Evolutionary conservation across 345 rosid species (phyloP).

Genomic region (Bruguiera gymnorhiza): DNA sequence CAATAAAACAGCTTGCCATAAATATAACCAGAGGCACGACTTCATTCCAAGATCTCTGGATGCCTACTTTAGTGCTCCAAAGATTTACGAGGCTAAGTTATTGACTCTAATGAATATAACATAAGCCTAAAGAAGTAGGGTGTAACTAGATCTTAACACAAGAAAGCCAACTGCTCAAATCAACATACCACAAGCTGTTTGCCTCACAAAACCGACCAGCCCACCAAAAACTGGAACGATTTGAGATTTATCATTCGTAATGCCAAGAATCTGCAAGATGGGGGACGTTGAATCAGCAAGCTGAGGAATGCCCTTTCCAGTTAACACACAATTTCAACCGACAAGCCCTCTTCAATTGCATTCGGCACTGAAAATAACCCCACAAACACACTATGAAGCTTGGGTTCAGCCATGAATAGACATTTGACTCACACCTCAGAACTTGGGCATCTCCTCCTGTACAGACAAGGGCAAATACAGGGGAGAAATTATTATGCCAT

Average conservation of each 20-base stretch:
- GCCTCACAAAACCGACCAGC: constrained; percentile 17
- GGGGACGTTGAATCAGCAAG: constrained; percentile 20
- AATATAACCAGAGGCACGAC: background rate
- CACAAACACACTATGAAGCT: constrained; percentile 41
- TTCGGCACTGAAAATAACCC: constrained; percentile 28
- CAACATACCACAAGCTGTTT: constrained; percentile 16
- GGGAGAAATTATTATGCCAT: constrained; percentile 69
- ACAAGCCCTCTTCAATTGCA: constrained; percentile 44
- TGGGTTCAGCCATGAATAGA: constrained; percentile 51
- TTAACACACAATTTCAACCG: constrained; percentile 37
- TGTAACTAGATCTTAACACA: background rate
- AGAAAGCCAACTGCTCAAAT: constrained; percentile 9
- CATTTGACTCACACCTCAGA: constrained; percentile 45
- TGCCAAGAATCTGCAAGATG: constrained; percentile 35
- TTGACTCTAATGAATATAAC: constrained; percentile 1
- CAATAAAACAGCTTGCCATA: background rate
- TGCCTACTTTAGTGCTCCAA: background rate
- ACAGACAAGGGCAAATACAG: constrained; percentile 67
- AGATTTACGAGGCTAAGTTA: background rate
- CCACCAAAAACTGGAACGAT: constrained; percentile 10
- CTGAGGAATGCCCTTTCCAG: constrained; percentile 25
- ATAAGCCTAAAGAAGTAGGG: constrained; percentile 10
- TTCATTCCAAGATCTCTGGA: background rate
- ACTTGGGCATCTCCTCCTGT: constrained; percentile 63
- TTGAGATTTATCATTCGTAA: constrained; percentile 12